These are phyloP conservation scores for Hypoxylon sp. DNA, from an alignment of 2,329 filamentous ascomycete species.

Conservation along the genomic window DNA sequence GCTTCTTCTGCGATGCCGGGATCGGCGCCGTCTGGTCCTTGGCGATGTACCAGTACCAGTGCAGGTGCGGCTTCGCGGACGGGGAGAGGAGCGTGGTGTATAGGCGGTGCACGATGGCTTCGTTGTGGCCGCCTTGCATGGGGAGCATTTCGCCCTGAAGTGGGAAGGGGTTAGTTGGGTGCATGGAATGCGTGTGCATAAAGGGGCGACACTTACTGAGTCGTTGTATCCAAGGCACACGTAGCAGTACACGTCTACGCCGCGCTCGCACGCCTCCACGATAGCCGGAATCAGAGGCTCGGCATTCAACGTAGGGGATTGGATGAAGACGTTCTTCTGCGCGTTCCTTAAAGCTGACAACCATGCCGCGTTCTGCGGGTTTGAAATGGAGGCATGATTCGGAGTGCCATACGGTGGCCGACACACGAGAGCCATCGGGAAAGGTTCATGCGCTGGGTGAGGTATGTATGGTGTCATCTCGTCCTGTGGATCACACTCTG, in stretches of 20 bases:
- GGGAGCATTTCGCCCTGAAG: conserved; percentile 79
- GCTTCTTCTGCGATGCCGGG: conserved; percentile 73
- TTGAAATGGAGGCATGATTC: conserved; percentile 71
- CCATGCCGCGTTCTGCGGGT: conserved; percentile 83
- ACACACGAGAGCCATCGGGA: conserved; percentile 81
- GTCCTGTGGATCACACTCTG: conserved; percentile 65
- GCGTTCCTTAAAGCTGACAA: conserved; percentile 78
- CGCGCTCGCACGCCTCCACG: conserved; percentile 74
- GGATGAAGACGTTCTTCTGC: conserved; percentile 77
- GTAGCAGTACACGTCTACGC: conserved; percentile 77
- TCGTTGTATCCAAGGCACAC: conserved; percentile 87
- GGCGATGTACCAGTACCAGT: conserved; percentile 78
- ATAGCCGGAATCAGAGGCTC: conserved; percentile 76
- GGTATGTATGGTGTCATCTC: conserved; percentile 78
- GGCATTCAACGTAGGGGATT: conserved; percentile 83
- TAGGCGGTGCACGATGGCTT: conserved; percentile 75
- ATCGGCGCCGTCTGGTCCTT: conserved; percentile 80
- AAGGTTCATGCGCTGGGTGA: conserved; percentile 65
- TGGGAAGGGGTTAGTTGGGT: conserved; percentile 3
- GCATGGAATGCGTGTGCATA: neutral
- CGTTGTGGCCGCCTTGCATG: conserved; percentile 81
- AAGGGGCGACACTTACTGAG: conserved; percentile 57
- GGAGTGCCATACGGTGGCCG: conserved; percentile 76
- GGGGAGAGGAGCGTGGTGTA: conserved; percentile 69
- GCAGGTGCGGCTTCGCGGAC: conserved; percentile 64